A percentile compares a stretch with the other conserved stretches of the same genome.
Conservation (phyloP, 345 rosid species). For the Eucalyptus curtisii region DNA sequence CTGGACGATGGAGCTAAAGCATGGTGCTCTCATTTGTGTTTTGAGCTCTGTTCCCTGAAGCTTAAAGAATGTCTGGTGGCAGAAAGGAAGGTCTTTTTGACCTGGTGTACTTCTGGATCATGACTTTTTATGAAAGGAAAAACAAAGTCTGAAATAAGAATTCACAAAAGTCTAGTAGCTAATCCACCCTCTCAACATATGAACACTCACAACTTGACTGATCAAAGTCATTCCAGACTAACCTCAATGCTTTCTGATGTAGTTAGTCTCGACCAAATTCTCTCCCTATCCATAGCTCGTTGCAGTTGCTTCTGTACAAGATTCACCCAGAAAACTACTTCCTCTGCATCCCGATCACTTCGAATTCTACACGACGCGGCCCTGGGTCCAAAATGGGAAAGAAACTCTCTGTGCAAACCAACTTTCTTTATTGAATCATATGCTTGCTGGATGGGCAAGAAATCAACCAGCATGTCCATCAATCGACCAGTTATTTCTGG, state of each 20-base stretch:
- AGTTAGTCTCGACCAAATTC: constrained; percentile 89
- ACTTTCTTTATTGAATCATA: constrained; percentile 54
- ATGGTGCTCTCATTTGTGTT: neutral
- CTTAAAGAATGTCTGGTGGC: neutral
- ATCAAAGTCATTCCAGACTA: constrained; percentile 3
- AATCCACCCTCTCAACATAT: neutral
- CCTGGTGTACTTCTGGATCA: neutral
- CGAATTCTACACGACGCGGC: constrained; percentile 68
- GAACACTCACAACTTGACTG: neutral
- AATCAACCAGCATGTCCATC: constrained; percentile 84
- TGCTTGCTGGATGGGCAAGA: constrained; percentile 60
- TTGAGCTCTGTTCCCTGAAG: neutral
- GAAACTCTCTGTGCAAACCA: constrained; percentile 82
- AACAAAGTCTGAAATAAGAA: neutral
- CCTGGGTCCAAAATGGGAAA: constrained; percentile 89
- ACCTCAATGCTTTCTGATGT: constrained; percentile 98
- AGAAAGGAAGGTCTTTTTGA: neutral
- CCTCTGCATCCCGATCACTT: constrained; percentile 57
- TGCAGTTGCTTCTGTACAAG: constrained; percentile 81
- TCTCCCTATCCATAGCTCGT: constrained; percentile 86
- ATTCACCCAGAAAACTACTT: constrained; percentile 90
- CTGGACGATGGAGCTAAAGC: neutral
- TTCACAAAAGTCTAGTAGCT: neutral
- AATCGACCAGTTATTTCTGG: constrained; percentile 71
- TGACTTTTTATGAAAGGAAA: neutral